Conservation (phyloP, 2,329 filamentous ascomycete species). For the Aspergillus terreus region DNA sequence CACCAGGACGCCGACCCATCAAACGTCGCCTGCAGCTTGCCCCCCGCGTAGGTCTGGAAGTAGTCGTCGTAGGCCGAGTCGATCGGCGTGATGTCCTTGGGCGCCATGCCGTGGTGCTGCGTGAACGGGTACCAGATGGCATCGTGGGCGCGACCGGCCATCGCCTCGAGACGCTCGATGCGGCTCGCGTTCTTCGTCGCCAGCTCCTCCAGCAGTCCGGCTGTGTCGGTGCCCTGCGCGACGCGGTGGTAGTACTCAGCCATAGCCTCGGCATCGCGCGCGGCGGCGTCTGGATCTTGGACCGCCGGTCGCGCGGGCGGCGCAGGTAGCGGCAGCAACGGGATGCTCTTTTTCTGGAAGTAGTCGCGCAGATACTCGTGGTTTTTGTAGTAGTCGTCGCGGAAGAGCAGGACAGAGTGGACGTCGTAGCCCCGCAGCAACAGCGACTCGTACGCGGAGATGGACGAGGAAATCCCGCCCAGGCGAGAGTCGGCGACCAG, state of each 20-base stretch:
- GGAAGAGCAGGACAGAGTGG: constrained; percentile 65
- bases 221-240: constrained; percentile 38
- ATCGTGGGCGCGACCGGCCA: constrained; percentile 59
- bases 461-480: constrained; percentile 76
- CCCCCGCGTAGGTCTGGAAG: constrained; percentile 61
- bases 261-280: constrained; percentile 58
- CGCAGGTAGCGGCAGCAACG: constrained; percentile 53
- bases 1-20: constrained; percentile 88
- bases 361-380: constrained; percentile 64
- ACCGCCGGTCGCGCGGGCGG: constrained; percentile 51
- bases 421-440: constrained; percentile 75
- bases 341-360: constrained; percentile 59
- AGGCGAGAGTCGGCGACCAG: constrained; percentile 72
- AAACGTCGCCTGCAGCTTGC: constrained; percentile 62
- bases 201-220: constrained; percentile 50
- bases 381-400: constrained; percentile 64
- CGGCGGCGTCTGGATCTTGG: constrained; percentile 26
- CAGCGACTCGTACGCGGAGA: constrained; percentile 76
- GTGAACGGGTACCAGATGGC: constrained; percentile 86
- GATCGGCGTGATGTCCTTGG: constrained; percentile 66
- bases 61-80: constrained; percentile 77
- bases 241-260: constrained; percentile 58
- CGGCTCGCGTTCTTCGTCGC: constrained; percentile 53
- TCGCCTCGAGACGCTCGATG: constrained; percentile 56
- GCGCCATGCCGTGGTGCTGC: constrained; percentile 64